phyloP scores from a whole-genome alignment of 2,329 filamentous ascomycete genomes.

The Xylaria sp. region DNA sequence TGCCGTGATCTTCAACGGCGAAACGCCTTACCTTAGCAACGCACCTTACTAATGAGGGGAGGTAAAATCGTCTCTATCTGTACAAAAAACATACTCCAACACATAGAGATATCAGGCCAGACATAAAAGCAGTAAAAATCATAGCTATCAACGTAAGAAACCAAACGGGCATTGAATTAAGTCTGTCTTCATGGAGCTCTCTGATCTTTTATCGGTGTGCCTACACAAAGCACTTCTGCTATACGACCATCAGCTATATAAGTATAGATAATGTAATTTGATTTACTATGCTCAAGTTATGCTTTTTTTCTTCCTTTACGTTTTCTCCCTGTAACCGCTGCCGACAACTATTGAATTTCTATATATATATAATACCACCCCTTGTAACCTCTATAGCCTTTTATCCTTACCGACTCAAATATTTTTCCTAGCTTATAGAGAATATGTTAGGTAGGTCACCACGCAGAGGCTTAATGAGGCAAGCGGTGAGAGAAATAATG shows the following conservation, averaged over 20 bases:
- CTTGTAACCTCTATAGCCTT: not conserved
- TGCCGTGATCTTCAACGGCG: constrained; percentile 7
- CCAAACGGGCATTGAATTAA: not conserved
- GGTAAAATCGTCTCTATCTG: constrained; percentile 4
- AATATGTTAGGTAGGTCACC: not conserved
- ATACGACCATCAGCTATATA: not conserved
- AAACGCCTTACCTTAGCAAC: constrained; percentile 1
- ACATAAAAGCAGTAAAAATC: not conserved
- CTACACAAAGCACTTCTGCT: constrained; percentile 13
- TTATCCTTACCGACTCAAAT: not conserved
- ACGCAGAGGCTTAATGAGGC: not conserved
- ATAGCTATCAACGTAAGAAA: constrained; percentile 3
- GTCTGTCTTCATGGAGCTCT: not conserved
- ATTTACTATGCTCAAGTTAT: not conserved
- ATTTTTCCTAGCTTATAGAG: constrained; percentile 1
- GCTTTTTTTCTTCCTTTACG: not conserved
- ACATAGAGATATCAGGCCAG: constrained; percentile 10
- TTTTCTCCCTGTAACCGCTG: not conserved
- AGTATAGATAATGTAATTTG: not conserved
- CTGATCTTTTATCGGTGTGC: constrained; percentile 8
- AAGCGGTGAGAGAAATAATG: constrained; percentile 14
- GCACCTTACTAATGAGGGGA: constrained; percentile 5
- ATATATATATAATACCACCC: not conserved
- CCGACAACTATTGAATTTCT: not conserved
- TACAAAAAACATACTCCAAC: constrained; percentile 18